Base-by-base conservation (phyloP, 2,329 filamentous ascomycete genomes). In the Cladosporium sp. region DNA sequence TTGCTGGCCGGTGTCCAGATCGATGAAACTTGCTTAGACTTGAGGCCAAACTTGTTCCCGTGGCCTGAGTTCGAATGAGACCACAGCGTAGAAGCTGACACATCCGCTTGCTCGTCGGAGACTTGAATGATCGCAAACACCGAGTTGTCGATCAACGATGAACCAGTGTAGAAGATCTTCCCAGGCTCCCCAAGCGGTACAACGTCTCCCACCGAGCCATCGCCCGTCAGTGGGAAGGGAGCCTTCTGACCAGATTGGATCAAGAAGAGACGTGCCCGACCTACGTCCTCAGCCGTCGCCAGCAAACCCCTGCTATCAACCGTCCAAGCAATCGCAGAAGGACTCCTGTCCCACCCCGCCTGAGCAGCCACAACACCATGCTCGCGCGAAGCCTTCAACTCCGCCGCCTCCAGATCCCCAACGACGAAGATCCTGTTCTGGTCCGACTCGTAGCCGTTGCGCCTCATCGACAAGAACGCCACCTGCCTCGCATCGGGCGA, bases 361-460 rank as follows among this genome's bases (percentile, higher is more conserved):
- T 63, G 61, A 46, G 49, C 23, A 44, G 61, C 50, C 21, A 63
- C 61, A 63, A 56, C 5, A 6, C n/a, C 50, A 56, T 55, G 28
- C 26, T 63, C 50, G 1, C 21, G 61, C 37, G 46, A 49, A 18
- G 57, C 64, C 33, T 52, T 37, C n/a, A 60, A 18, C 18, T 52
- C 33, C 16, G 12, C 29, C 1, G 23, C 49, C 14, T 66, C 61
- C 33, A 91, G 80, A 70, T 91, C 84, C 1, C 86, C 84, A 7
- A 91, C 76, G 2, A 92, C 78, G 68, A 93, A 79, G 4, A 92
- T 80, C 53, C 88, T 85, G 53, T 89, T 85, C 76, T 90, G 90
- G 79, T 97, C 92, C 18, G 89, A 86, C 77, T 97, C 93, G 75
- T 97, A 96, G 66, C 89, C 87, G 61, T 86, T 83, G 65, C 85